Base-by-base conservation (phyloP, 1,284 basidiomycete genomes). In the Ceratobasidium sp. region DNA sequence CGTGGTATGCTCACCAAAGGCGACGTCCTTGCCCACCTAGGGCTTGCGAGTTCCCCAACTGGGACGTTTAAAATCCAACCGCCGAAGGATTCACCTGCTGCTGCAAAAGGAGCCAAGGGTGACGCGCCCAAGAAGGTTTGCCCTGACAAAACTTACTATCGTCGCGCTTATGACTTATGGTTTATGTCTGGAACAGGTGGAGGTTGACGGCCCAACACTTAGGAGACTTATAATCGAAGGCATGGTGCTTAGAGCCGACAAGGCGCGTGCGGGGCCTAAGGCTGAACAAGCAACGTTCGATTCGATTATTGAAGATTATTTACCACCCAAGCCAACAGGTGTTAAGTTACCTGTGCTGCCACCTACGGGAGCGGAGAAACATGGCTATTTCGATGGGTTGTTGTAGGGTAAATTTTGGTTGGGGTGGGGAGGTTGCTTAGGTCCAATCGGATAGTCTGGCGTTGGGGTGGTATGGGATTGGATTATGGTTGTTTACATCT, bases 1-100 rank as follows among this genome's bases (percentile, higher is more conserved):
- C 88, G 93, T 60, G 95, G 95, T 19, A 96, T 95, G 93, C 82
- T 97, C 76, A 97, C 95, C 60, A 96, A 96, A 82, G 95, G 95
- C 9, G 95, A 97, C 81, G 90, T 97, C 1, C 87, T 97, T 44
- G 84, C 93, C 5, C 91, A 90, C 81, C 85, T 96, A 15, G 95
- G 95, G 44, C 90, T 91, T 81, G 92, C 93, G 11, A 94, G 91
- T 56, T 87, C 89, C 15, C 93, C 93, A 1, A 86, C 89, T 24
- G 94, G 93, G 73, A 93, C 93, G 22, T 91, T 88, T 82, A 90
- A 89, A 79, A 47, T 72, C 48, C 75, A 73, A 29, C 77, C 62
- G 22, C 73, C 62, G 66, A 78, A 56, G n/a, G 66, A 72, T 33
- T 41, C 63, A 50, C 31, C 60, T 31, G 59, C 57, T n/a, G 24